phyloP scores from a whole-genome alignment of 1,284 basidiomycete species.

The Leccinum olivaceoglutinosum region DNA sequence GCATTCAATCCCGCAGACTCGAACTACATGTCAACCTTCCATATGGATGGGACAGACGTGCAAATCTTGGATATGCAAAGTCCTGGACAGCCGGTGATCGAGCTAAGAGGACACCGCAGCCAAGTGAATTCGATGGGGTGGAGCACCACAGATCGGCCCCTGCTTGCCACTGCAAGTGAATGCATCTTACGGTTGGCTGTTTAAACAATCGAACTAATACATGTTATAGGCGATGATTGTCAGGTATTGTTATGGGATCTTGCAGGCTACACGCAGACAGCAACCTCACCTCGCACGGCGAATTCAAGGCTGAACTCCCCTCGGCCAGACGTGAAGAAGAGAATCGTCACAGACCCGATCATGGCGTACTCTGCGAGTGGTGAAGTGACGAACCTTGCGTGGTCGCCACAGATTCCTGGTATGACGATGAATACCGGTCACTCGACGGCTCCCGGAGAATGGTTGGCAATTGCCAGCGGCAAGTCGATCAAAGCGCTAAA shows the following conservation, averaged over 20 bases:
- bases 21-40: constrained; percentile 92
- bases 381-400: constrained; percentile 85
- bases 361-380: constrained; percentile 78
- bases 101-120: constrained; percentile 75
- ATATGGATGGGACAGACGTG: constrained; percentile 82
- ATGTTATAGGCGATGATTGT: constrained; percentile 75
- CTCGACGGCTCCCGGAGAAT: constrained; percentile 74
- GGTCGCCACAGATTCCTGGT: constrained; percentile 74
- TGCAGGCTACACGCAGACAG: constrained; percentile 52
- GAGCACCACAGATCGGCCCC: constrained; percentile 76
- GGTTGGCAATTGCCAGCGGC: constrained; percentile 86
- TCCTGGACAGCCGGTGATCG: constrained; percentile 90
- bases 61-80: constrained; percentile 93
- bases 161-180: constrained; percentile 81
- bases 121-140: constrained; percentile 84
- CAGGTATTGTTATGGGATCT: constrained; percentile 90
- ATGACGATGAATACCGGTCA: constrained; percentile 70
- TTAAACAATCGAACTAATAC: constrained; percentile 4
- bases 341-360: constrained; percentile 64
- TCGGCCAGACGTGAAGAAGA: constrained; percentile 71
- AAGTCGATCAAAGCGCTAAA: constrained; percentile 79
- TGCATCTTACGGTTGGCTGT: constrained; percentile 5
- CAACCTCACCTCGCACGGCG: constrained; percentile 57
- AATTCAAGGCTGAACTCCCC: constrained; percentile 68
- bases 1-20: constrained; percentile 84